These are phyloP conservation scores for Plasmodium vinckei DNA, from an alignment of 169 alveolate genomes.

Conservation along the genomic window DNA sequence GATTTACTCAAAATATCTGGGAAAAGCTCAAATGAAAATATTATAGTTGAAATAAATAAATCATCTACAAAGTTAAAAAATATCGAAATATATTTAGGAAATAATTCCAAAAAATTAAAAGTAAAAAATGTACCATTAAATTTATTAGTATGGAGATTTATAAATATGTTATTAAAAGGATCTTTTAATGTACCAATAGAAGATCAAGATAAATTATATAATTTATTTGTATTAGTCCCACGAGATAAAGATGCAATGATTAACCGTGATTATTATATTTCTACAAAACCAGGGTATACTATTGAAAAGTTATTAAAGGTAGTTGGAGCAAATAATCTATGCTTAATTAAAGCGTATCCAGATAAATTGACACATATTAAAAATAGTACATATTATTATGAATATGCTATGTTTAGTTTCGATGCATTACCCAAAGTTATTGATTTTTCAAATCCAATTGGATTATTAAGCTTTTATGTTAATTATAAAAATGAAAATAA, in stretches of 20 bases:
- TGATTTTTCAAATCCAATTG: conserved; percentile 46
- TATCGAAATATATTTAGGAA: conserved; percentile 27
- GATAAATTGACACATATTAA: conserved; percentile 25
- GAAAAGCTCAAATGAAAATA: conserved; percentile 23
- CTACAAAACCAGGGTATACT: conserved; percentile 61
- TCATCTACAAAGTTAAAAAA: conserved; percentile 44
- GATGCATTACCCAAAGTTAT: conserved; percentile 53
- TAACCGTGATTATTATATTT: conserved; percentile 29
- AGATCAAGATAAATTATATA: conserved; percentile 43
- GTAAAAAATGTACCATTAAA: conserved; percentile 63
- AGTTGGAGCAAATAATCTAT: conserved; percentile 14
- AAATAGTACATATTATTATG: conserved; percentile 31
- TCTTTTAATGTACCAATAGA: conserved; percentile 65
- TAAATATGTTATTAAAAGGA: conserved; percentile 58
- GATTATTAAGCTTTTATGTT: conserved; percentile 45
- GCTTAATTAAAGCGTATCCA: conserved; percentile 64
- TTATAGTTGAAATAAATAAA: conserved; percentile 16
- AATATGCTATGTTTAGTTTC: conserved; percentile 17
- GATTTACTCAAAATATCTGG: conserved; percentile 22
- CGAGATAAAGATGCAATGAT: conserved; percentile 10
- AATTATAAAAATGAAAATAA: conserved; percentile 57
- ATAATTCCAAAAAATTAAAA: conserved; percentile 22
- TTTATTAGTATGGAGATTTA: conserved; percentile 59
- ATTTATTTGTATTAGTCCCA: conserved; percentile 58
- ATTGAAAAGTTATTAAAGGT: conserved; percentile 38